These are phyloP conservation scores for Solanum ahanhuiri DNA, from an alignment of 257 asterid species.

Conservation along the genomic window DNA sequence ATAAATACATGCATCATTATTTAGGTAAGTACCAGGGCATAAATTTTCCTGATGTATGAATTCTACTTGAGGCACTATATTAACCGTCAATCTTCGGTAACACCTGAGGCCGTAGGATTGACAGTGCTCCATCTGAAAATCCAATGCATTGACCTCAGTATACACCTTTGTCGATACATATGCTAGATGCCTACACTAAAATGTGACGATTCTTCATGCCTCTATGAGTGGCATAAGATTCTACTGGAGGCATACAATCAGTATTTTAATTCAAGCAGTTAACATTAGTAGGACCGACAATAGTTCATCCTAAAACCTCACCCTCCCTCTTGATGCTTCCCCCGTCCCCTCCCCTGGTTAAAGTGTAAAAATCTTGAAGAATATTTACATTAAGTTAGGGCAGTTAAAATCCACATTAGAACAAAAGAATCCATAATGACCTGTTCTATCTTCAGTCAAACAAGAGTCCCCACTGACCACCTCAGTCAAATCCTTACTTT, in stretches of 20 bases:
- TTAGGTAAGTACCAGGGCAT: neutral
- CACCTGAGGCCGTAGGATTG: neutral
- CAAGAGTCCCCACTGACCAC: conserved; percentile 25
- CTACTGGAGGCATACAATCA: neutral
- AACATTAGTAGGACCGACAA: neutral
- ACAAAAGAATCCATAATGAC: conserved; percentile 18
- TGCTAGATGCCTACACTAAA: neutral
- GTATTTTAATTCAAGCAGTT: neutral
- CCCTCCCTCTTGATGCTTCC: neutral
- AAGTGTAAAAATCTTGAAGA: neutral
- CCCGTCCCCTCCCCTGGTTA: neutral
- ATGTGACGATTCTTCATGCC: neutral
- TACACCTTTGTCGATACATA: neutral
- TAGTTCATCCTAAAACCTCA: neutral
- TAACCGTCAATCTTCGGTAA: neutral
- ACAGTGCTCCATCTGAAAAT: neutral
- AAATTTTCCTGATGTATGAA: neutral
- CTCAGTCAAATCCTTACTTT: conserved; percentile 53
- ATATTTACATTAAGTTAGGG: neutral
- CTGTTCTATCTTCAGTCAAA: conserved; percentile 51
- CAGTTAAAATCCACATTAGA: neutral
- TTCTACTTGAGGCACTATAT: neutral
- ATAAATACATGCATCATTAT: neutral
- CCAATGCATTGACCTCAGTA: neutral
- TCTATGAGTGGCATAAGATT: neutral